Evolutionary conservation across 352 stramenopile genomes (phyloP), one percentile per base, ranked within the genome.

Genomic region (Salisapilia sapeloensis): DNA sequence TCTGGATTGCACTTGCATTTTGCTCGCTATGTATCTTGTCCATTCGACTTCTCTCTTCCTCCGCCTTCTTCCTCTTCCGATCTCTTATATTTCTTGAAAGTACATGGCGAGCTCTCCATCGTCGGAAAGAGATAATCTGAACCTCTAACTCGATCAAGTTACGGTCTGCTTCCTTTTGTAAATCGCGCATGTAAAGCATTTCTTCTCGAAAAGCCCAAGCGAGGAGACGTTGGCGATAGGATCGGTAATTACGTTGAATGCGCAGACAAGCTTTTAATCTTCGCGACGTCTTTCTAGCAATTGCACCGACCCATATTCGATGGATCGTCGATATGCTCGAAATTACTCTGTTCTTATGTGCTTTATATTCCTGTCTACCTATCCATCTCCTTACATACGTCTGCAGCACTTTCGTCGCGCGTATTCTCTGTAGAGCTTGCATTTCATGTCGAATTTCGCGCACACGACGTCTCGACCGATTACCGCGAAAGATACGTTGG

Each of bases 401-500:
- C 43, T 82, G 70, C 1, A 85, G 38, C 10, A 54, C 48, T 4
- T 37, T 29, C 5, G 48, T 58, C 1, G 54, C 59, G 1, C 20
- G 24, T 2, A 72, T 75, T 24, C 52, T 41, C 17, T 33, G 22
- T 24, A 70, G 30, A 4, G 69, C 62, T 5, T 48, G 44, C 6
- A 42, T 42, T 29, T 78, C 56, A 20, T 49, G 63, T 1, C 34
- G 32, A 7, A 84, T 33, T 6, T 40, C 28, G 3, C 42, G 51
- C 4, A 75, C 59, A 31, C 61, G 45, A 17, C 50, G 48, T 7
- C 70, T 55, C 7, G 63, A 58, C 10, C 46, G 63, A 17, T 81
- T 85, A 2, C 70, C 66, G 23, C 70, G 53, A 33, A 72, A 82
- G 22, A 83, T 71, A 1, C 56, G 38, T 28, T 85, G 66, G 18